Evolutionary conservation across 2,329 filamentous ascomycete genomes (phyloP), one percentile per base, ranked within the genome.

Genomic region (Scortechinia acanthostroma): DNA sequence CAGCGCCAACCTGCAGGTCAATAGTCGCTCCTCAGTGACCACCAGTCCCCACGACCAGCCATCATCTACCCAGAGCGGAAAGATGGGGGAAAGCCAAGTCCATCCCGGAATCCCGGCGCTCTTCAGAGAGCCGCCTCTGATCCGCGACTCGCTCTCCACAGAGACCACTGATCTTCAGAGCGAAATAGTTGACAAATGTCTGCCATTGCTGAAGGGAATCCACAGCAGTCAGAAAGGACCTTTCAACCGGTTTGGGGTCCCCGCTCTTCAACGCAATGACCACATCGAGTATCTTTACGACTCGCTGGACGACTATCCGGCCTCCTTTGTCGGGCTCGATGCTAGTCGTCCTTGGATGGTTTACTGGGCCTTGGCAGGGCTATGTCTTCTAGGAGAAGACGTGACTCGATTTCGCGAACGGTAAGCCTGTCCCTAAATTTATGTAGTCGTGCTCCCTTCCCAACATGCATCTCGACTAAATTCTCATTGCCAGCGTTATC

Each of bases 281-380:
- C 62, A 65, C 53, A 62, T 68, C 22, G 49, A 53, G 4, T 78
- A 76, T 51, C 52, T 78, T 6, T 57, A 61, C 45, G 56, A 57
- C 43, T 55, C 48, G 20, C 51, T 64, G 16, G 43, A 49, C 21
- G 66, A 68, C 20, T 75, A 83, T 48, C 79, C 83, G 1, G 59
- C 68, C 3, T 63, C 61, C 1, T 85, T 77, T 57, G 75, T 77
- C 33, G 69, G 65, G n/a, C 68, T 83, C 52, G 84, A 88, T 65
- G 79, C 84, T n/a, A 80, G 77, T 51, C 69, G 83, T 35, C 83
- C 84, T 21, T 88, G 84, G 84, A 70, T 87, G 53, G 65, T 84
- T 42, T 88, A 88, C 58, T 88, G 84, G 84, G 75, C 71, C 23
- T 60, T 87, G 43, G 70, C 74, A 19, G 80, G 75, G 2, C 64